Base-by-base conservation (phyloP, 140 eudicot genomes). In the Ambrosia hybrid region DNA sequence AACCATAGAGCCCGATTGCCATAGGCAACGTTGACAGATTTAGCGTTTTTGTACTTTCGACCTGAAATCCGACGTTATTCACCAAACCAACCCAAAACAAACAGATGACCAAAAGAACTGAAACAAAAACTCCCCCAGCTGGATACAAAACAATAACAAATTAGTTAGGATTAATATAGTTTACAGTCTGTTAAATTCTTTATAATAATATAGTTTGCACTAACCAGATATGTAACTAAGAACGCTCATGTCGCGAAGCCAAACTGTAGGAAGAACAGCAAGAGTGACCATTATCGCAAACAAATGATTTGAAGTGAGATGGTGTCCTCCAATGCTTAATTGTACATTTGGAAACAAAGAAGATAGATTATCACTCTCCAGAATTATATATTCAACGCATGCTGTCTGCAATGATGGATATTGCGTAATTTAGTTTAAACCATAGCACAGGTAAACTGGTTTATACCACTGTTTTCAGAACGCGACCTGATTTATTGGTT, bases 121-220 rank as follows among this genome's bases (percentile, higher is more conserved):
- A 88, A 53, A 96, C 97, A 72, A 94, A 57, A 57, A 90, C 99
- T 77, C 99, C 99, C 9, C 99, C 98, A 71, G 96, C 98, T 89
- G 91, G 14, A 79, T 21, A 36, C 59, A 30, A 65, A 75, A 1
- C 61, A 59, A 56, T 41, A 30, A 48, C 9, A 14, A 26, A 60
- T 21, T 21, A 21, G 52, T 70, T 77, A 57, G 66, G 48, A 68
- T 41, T 68, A 33, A 57, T 55, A n/a, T 17, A 68, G 7, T 8
- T 51, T 3, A 41, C n/a, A 71, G 15, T 26, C 15, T 52, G 9
- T 46, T n/a, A 41, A 70, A 0, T 53, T 36, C 48, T 57, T 0
- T 14, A 12, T 13, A 45, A 10, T 4, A 64, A 21, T 21, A 21
- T 45, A 65, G 16, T 57, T 1, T 67, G 51, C 17, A 57, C 89